Evolutionary conservation across 2,329 filamentous ascomycete species (phyloP), one percentile per base, ranked within the genome.

Genomic region (Pseudogymnoascus sp.): DNA sequence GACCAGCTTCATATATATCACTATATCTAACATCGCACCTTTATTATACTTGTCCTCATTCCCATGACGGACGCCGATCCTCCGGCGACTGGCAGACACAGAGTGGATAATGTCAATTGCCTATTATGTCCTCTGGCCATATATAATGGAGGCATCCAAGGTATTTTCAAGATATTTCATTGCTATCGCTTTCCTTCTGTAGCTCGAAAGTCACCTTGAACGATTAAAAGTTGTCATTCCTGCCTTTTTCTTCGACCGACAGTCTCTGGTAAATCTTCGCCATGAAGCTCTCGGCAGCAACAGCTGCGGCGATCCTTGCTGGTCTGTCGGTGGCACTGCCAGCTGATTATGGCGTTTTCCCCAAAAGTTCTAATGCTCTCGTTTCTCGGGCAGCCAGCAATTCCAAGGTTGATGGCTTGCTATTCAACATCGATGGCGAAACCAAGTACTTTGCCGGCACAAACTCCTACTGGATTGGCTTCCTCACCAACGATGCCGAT

Each of bases 381-480:
- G 25, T 18, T 12, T 54, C 47, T 7, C 47, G 47, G 12, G 47
- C 25, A 32, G 25, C 47, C n/a, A 32, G 25, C 16, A 54, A 54
- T 7, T 18, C 47, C 62, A 62, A 63, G 32, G 59, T 47, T 9
- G 18, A 58, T 50, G 71, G 71, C 37, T 67, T 67, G 2, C 60
- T 68, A 43, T 76, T 77, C 65, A 68, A 67, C 32, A 72, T 79
- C 58, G 72, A 78, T 60, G 75, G 75, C 34, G 67, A 73, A 58
- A 73, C 75, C 30, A 71, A 72, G 20, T 78, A 81, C 70, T 79
- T 76, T 63, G 77, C 77, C 4, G 79, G 80, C n/a, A 79, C 75
- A 39, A 82, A 83, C 69, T 74, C 76, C 32, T 82, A 82, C 71
- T 83, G 79, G 77, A 76, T 81, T 59, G 73, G 74, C 12, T 81